A percentile compares a stretch with the other conserved stretches of the same genome.
phyloP scores from a whole-genome alignment of 2,329 filamentous ascomycete species.

The Ophioceras dolichostomum region DNA sequence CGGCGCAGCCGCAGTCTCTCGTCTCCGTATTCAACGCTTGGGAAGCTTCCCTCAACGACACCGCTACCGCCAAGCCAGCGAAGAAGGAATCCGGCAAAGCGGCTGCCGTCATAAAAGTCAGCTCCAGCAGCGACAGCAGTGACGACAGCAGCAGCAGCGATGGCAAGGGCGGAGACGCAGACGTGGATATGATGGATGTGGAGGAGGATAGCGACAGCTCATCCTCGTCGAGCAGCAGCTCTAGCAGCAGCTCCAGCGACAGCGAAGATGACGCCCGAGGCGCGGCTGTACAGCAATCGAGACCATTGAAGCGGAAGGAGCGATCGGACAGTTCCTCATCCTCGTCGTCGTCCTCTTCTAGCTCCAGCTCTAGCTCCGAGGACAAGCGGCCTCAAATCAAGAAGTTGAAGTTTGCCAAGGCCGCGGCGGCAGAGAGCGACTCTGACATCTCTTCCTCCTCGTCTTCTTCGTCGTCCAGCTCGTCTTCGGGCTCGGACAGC shows the following conservation, averaged over 20 bases:
- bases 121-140: constrained; percentile 17
- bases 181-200: constrained; percentile 36
- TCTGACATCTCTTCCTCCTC: constrained; percentile 20
- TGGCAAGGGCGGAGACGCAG: constrained; percentile 8
- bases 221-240: constrained; percentile 10
- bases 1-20: too few species aligned
- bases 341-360: constrained; percentile 14
- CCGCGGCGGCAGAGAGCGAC: constrained; percentile 17
- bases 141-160: constrained; percentile 17
- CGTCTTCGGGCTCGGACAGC: constrained; percentile 10
- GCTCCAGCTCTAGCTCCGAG: constrained; percentile 28
- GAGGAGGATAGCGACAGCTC: too few species aligned
- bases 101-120: constrained; percentile 12
- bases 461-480: constrained; percentile 19
- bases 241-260: constrained; percentile 21
- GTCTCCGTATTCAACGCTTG: constrained; percentile 38
- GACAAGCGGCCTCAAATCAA: constrained; percentile 35
- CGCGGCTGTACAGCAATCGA: constrained; percentile 19
- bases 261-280: constrained; percentile 18
- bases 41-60: too few species aligned
- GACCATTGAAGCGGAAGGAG: constrained; percentile 44
- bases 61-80: constrained; percentile 17
- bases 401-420: constrained; percentile 29
- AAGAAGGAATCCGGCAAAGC: constrained; percentile 13
- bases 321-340: constrained; percentile 23